These are phyloP conservation scores for Salix dunnii DNA, from an alignment of 345 rosid genomes.

Conservation along the genomic window DNA sequence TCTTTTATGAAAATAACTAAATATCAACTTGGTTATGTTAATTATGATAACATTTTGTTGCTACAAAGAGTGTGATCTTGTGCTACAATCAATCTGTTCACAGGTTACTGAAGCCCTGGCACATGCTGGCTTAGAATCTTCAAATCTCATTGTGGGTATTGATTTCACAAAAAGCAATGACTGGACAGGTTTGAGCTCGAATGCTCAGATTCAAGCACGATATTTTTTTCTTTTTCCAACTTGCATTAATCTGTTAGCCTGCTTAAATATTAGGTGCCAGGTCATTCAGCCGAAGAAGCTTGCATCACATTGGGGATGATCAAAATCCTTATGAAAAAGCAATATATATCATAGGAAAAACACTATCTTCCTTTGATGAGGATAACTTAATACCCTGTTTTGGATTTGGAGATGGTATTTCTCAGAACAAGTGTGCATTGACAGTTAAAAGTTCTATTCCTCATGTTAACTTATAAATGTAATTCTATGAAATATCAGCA, in stretches of 20 bases:
- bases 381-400: conserved; percentile 83
- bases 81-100: neutral
- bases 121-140: conserved; percentile 84
- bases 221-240: neutral
- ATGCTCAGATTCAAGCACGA: neutral
- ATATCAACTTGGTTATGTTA: neutral
- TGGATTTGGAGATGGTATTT: conserved; percentile 75
- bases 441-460: neutral
- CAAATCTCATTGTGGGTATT: conserved; percentile 85
- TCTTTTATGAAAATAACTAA: neutral
- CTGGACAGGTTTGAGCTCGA: conserved; percentile 68
- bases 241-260: conserved; percentile 14
- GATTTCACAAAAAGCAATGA: conserved; percentile 98
- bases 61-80: neutral
- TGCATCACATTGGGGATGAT: conserved; percentile 58
- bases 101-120: conserved; percentile 81
- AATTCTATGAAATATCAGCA: conserved; percentile 39
- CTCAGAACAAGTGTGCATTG: neutral
- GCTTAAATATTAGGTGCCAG: conserved; percentile 48
- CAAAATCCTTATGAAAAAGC: conserved; percentile 82
- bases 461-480: neutral
- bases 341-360: conserved; percentile 68
- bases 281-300: conserved; percentile 59
- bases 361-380: conserved; percentile 66
- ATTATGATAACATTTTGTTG: conserved; percentile 1